Evolutionary conservation across 2,329 filamentous ascomycete species (phyloP), one percentile per base, ranked within the genome.

Genomic region (Neonectria coccinea): DNA sequence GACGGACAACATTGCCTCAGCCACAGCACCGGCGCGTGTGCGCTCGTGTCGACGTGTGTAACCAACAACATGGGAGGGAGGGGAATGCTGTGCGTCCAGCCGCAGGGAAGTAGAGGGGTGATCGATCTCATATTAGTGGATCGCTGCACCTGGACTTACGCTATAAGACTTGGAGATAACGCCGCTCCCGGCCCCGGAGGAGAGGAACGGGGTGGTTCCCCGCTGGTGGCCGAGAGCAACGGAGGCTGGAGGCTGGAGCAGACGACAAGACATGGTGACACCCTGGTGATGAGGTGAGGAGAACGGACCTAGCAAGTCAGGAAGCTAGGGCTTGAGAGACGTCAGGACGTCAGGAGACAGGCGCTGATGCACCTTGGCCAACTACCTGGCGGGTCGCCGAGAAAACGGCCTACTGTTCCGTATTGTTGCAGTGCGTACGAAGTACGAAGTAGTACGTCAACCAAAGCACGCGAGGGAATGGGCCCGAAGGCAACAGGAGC

Each of bases 121-220:
- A 70, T 70, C 64, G 70, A 74, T 72, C 65, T 65, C 33, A 41
- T 42, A 36, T 27, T 65, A 59, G 70, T 72, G 69, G 64, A 70
- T 67, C 64, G 53, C 56, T 67, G 50, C 54, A 65, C 27, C 52
- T 64, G 50, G 61, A 57, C 60, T 65, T 57, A 62, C 60, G 41
- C 52, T 66, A 61, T 59, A 57, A 59, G 55, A 62, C 65, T 62
- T 47, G 64, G 58, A 68, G 67, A 71, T 67, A 67, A 73, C 66
- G 64, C 63, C 63, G 69, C 41, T 54, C 27, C 57, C 62, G 59
- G 67, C 68, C 53, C 57, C 42, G 54, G 50, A 33, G 20, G 27
- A 33, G 44, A 54, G 61, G 44, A 56, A 54, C 14, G 33, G 14
- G 33, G 33, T 3, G 57, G 61, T 33, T 33, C 47, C 60, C 56